Conservation (phyloP, 768 basidiomycete species). For the Mycena venus region DNA sequence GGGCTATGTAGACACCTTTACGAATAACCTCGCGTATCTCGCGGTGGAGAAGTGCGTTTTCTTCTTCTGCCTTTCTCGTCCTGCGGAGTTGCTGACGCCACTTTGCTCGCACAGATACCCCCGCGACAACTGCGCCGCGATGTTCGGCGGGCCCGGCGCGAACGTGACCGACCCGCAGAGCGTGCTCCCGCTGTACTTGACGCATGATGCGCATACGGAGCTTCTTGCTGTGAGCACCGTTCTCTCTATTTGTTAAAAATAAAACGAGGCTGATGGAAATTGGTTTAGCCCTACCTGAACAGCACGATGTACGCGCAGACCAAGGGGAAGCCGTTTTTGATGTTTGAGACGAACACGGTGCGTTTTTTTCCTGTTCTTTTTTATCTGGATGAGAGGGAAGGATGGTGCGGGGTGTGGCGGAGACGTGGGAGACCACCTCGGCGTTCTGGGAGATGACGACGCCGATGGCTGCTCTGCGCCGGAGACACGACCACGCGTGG, state of each 20-base stretch:
- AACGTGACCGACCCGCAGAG: background rate
- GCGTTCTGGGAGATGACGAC: too few species aligned
- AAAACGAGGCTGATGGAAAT: too few species aligned
- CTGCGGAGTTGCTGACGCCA: too few species aligned
- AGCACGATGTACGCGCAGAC: constrained; percentile 1
- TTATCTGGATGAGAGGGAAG: too few species aligned
- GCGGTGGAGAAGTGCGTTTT: background rate
- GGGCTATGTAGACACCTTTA: background rate
- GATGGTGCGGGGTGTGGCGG: too few species aligned
- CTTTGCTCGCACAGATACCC: background rate
- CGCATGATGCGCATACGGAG: background rate
- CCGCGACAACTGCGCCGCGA: constrained; percentile 42
- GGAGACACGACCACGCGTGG: too few species aligned
- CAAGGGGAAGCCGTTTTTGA: constrained; percentile 39
- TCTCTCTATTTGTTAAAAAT: too few species aligned
- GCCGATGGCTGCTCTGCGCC: too few species aligned
- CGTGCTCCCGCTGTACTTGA: background rate
- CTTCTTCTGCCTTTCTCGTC: background rate
- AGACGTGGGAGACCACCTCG: too few species aligned
- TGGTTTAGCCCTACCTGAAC: constrained; percentile 50
- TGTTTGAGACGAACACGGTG: constrained; percentile 51
- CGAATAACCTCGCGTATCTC: constrained; percentile 38
- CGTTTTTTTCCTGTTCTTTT: too few species aligned
- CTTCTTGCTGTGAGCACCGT: too few species aligned
- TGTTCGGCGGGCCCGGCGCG: constrained; percentile 15